Conservation (phyloP, 805 yeast species). For the Cyberlindnera veronae region DNA sequence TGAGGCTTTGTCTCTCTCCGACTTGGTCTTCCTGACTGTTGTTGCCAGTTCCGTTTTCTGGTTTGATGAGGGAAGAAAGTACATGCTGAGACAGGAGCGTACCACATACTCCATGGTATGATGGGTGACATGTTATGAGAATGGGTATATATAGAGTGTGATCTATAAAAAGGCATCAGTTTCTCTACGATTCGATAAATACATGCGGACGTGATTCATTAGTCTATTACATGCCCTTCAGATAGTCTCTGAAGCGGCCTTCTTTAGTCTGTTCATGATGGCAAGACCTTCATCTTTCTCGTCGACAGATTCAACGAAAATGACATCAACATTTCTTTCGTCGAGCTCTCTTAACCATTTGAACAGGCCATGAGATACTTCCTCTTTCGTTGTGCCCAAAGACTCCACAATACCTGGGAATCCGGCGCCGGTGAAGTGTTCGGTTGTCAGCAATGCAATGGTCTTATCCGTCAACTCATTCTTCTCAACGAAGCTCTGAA, state of each 20-base stretch:
- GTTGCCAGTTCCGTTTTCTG: constrained; percentile 80
- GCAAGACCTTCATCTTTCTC: constrained; percentile 85
- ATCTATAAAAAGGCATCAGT: background rate
- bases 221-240: constrained; percentile 4
- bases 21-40: constrained; percentile 56
- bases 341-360: constrained; percentile 73
- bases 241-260: constrained; percentile 67
- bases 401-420: constrained; percentile 27
- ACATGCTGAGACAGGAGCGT: constrained; percentile 19
- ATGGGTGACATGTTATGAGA: background rate
- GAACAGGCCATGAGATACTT: constrained; percentile 75
- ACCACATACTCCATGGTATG: constrained; percentile 27
- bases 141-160: background rate
- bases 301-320: constrained; percentile 80
- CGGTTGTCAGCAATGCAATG: constrained; percentile 51
- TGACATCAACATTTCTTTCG: constrained; percentile 55
- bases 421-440: constrained; percentile 18
- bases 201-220: background rate
- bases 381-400: constrained; percentile 44
- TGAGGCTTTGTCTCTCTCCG: constrained; percentile 75
- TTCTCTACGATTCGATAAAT: constrained; percentile 2
- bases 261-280: constrained; percentile 83
- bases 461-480: constrained; percentile 28
- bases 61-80: constrained; percentile 81
- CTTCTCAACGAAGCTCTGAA: constrained; percentile 28